Evolutionary conservation across 2,329 filamentous ascomycete species (phyloP), one percentile per base, ranked within the genome.

Genomic region (Trichophaea hybrida): DNA sequence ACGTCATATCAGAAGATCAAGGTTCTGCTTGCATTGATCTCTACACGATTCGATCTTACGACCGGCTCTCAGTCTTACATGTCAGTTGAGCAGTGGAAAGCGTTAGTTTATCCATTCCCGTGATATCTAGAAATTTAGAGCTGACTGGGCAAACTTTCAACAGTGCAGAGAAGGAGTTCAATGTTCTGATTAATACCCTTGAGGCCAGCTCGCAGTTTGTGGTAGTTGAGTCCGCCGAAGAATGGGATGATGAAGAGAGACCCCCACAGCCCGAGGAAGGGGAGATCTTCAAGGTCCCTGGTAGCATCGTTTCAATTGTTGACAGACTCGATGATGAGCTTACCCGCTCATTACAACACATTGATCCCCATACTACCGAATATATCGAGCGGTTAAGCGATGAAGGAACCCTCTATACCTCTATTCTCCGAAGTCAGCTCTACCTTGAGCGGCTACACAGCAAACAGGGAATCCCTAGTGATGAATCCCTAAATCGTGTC

Each of bases 231-330:
- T 84, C 81, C 67, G 93, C 88, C 24, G 93, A 98, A 72, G 93
- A 98, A 74, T 97, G 93, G 93, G 93, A 98, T 68, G 93, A 98
- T 70, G 94, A 98, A 68, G 94, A 98, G 69, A 97, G 96, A 78
- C 93, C 93, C 12, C 78, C 78, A 35, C 77, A 91, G 67, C 81
- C 80, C 59, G 73, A 79, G 24, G 87, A 82, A 64, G 84, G 95
- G 73, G 85, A 81, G 72, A 80, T 91, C 71, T 86, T 95, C 79
- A 90, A 86, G 76, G 81, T 98, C 60, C 88, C 93, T 17, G 94
- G 93, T 71, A 96, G 88, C 76, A 78, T 97, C 62, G 88, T 96
- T 50, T 97, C 93, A 0, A 94, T 91, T 71, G 82, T 94, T 35
- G 93, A 98, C 78, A 82, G 93, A 70, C 80, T 98, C 17, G 93